Percentiles rank a stretch among this genome's conserved stretches.
phyloP scores from a whole-genome alignment of 1,284 basidiomycete genomes.

The Leccinum huronense region DNA sequence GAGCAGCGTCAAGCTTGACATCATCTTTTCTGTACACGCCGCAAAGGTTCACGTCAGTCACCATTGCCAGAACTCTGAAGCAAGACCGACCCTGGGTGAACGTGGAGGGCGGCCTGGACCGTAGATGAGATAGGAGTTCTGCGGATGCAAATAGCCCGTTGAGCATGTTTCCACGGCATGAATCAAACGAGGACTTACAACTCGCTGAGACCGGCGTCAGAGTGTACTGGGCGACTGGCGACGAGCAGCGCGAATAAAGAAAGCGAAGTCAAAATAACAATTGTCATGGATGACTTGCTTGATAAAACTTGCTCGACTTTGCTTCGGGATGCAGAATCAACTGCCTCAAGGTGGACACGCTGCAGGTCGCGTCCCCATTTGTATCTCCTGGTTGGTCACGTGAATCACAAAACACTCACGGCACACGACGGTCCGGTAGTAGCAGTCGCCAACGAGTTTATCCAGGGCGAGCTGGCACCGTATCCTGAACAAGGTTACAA shows the following conservation, averaged over 20 bases:
- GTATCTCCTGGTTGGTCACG: constrained; percentile 22
- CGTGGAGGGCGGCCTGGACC: constrained; percentile 38
- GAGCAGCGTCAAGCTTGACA: constrained; percentile 13
- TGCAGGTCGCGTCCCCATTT: constrained; percentile 30
- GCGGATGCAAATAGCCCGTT: constrained; percentile 12
- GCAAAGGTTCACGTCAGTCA: constrained; percentile 15
- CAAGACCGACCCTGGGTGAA: constrained; percentile 41
- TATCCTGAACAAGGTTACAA: constrained; percentile 2
- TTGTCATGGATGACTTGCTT: constrained; percentile 35
- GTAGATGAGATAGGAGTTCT: constrained; percentile 24
- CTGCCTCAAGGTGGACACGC: constrained; percentile 29
- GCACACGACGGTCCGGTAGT: constrained; percentile 11
- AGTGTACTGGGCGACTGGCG: constrained; percentile 40
- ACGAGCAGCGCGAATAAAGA: constrained; percentile 48
- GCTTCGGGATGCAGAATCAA: constrained; percentile 24
- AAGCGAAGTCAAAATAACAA: constrained; percentile 42
- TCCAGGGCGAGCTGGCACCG: background rate
- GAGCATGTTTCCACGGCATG: constrained; percentile 15
- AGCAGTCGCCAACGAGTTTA: background rate
- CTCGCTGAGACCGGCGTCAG: constrained; percentile 16
- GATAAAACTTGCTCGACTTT: constrained; percentile 11
- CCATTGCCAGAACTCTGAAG: constrained; percentile 3
- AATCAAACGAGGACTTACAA: constrained; percentile 26
- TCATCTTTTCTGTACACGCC: constrained; percentile 21
- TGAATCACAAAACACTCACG: constrained; percentile 15